phyloP scores from a whole-genome alignment of 768 basidiomycete species.

The Thelephora ganbajun region DNA sequence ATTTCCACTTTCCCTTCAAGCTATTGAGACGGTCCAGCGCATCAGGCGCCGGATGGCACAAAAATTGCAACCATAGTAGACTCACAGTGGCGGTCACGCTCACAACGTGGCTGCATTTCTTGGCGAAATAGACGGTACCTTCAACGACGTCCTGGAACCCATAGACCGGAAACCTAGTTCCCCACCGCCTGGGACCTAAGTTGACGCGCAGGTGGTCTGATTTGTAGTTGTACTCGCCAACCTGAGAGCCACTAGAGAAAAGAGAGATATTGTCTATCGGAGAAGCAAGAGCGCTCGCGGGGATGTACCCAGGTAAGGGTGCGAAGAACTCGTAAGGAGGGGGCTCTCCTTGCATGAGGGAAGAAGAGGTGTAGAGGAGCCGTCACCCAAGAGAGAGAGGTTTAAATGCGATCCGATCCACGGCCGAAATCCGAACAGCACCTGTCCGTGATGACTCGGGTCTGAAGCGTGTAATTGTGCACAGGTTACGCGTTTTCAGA shows the following conservation, averaged over 20 bases:
- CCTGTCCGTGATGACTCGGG: too few relatives aligned
- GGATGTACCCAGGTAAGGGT: too few relatives aligned
- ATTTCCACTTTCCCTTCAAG: slow-evolving; percentile 23
- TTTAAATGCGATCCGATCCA: too few relatives aligned
- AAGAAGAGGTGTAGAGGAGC: too few relatives aligned
- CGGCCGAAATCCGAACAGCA: too few relatives aligned
- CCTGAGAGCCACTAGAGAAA: slow-evolving; percentile 7
- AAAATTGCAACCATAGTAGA: not conserved
- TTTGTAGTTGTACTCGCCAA: slow-evolving; percentile 22
- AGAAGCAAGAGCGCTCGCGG: too few relatives aligned
- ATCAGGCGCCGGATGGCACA: not conserved
- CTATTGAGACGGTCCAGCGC: slow-evolving; percentile 11
- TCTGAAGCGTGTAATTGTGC: too few relatives aligned
- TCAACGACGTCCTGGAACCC: slow-evolving; percentile 27
- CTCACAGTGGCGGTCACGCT: slow-evolving; percentile 25
- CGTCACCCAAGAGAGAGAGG: too few relatives aligned
- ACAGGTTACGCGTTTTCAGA: too few relatives aligned
- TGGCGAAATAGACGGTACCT: slow-evolving; percentile 22
- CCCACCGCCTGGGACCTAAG: slow-evolving; percentile 26
- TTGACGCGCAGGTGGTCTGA: slow-evolving; percentile 27
- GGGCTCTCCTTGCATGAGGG: too few relatives aligned
- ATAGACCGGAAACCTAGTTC: slow-evolving; percentile 25
- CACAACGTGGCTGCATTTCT: slow-evolving; percentile 21
- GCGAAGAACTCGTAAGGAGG: too few relatives aligned
- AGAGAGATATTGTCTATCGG: too few relatives aligned